phyloP scores from a whole-genome alignment of 2,329 filamentous ascomycete species.

The Alternaria atra region DNA sequence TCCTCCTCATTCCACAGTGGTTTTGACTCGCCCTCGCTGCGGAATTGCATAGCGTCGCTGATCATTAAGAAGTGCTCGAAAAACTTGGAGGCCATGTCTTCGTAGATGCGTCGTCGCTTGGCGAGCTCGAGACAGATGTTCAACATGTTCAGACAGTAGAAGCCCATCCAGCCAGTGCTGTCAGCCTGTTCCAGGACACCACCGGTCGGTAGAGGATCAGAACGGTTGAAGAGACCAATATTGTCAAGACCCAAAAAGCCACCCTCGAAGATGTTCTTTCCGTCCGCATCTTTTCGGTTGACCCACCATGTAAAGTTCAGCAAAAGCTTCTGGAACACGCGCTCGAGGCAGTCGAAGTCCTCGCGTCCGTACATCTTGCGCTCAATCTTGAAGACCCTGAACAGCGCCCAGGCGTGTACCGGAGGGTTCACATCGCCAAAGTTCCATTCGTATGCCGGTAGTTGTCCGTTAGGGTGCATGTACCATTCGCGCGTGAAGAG shows the following conservation, averaged over 20 bases:
- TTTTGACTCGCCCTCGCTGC: conserved; percentile 74
- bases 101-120: conserved; percentile 93
- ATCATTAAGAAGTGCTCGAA: conserved; percentile 99
- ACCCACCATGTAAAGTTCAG: conserved; percentile 99
- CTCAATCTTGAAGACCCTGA: conserved; percentile 97
- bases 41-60: conserved; percentile 89
- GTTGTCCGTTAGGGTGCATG: conserved; percentile 95
- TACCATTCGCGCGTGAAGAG: conserved; percentile 98
- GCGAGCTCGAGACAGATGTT: conserved; percentile 95
- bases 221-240: conserved; percentile 96
- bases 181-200: conserved; percentile 95
- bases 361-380: conserved; percentile 95
- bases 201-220: conserved; percentile 91
- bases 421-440: conserved; percentile 97
- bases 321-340: conserved; percentile 94
- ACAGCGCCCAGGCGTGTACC: conserved; percentile 95
- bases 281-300: conserved; percentile 91
- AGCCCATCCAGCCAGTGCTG: conserved; percentile 99
- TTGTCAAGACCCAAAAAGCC: conserved; percentile 96
- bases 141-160: conserved; percentile 95
- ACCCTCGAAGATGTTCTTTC: conserved; percentile 97
- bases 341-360: conserved; percentile 93
- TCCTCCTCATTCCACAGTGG: conserved; percentile 97
- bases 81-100: conserved; percentile 97
- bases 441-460: conserved; percentile 96